Evolutionary conservation across 169 alveolate genomes (phyloP), one percentile per base, ranked within the genome.

Genomic region (Babesia bovis): DNA sequence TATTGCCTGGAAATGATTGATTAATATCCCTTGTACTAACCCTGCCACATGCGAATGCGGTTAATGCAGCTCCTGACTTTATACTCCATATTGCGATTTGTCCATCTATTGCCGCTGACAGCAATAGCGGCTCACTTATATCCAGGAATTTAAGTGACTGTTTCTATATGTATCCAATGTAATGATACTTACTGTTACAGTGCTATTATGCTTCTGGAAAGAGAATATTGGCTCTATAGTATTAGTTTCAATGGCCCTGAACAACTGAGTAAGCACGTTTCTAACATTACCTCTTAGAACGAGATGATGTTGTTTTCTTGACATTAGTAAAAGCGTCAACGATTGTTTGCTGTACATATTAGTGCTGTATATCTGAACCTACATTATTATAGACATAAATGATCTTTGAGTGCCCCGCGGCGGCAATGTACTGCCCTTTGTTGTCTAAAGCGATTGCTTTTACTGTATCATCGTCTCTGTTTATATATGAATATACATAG

Each of bases 61-160:
- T 15, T 6, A 68, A 55, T 10, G 38, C 32, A 15, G 66, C 36
- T 45, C 19, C 66, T 33, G 40, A 36, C 6, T 21, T 55, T 28
- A 69, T 45, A 36, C 68, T 82, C 87, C 87, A 78, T 25, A 63
- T 3, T n/a, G 63, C 55, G 50, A 78, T 44, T 0, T 21, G 19
- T 26, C 87, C 73, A 49, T 78, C 87, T n/a, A 68, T 41, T 49
- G 87, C 66, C 47, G 77, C 63, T 0, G 87, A 78, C 26, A 66
- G 21, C 19, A 78, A 38, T 0, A 45, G 17, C 3, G 28, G 32
- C 25, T 42, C 72, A 21, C 45, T 15, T 10, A 38, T 21, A 17
- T 73, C 38, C 55, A 38, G 33, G 55, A 67, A 78, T 40, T 78
- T 61, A 13, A 78, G 26, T 19, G 44, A 25, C 87, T 78, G 53